Percentiles rank a stretch among this genome's conserved stretches.
Conservation (phyloP, 2,329 filamentous ascomycete genomes). For the Chaetomium globosum region DNA sequence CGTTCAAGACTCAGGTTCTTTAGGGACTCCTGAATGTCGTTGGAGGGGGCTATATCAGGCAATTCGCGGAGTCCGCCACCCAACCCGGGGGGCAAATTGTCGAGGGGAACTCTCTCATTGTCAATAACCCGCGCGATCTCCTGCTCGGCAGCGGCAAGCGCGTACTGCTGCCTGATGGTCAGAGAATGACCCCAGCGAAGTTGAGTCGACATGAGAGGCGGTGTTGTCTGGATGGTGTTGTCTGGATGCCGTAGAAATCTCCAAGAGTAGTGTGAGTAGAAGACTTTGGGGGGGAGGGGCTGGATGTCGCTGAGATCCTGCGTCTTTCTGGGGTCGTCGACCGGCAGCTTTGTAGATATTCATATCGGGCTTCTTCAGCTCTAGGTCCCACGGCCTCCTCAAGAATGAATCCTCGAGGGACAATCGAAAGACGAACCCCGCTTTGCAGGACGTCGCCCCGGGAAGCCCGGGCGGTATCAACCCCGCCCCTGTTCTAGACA, state of each 20-base stretch:
- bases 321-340: background rate
- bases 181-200: conserved; percentile 1
- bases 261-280: conserved; percentile 2
- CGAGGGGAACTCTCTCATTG: no score
- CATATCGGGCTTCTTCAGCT: conserved; percentile 1
- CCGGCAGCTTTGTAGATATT: conserved; percentile 3
- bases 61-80: background rate
- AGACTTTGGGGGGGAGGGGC: background rate
- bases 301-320: no score
- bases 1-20: background rate
- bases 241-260: conserved; percentile 8
- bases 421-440: no score
- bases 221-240: conserved; percentile 1
- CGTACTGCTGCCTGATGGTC: conserved; percentile 2
- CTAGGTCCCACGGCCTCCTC: conserved; percentile 5
- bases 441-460: no score
- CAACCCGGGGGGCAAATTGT: background rate
- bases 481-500: no score
- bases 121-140: background rate
- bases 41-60: conserved; percentile 4
- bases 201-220: conserved; percentile 4
- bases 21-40: background rate
- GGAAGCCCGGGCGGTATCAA: no score
- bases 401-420: conserved; percentile 7
- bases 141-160: background rate